Conservation (phyloP, 768 basidiomycete genomes). For the Galerina sulciceps region DNA sequence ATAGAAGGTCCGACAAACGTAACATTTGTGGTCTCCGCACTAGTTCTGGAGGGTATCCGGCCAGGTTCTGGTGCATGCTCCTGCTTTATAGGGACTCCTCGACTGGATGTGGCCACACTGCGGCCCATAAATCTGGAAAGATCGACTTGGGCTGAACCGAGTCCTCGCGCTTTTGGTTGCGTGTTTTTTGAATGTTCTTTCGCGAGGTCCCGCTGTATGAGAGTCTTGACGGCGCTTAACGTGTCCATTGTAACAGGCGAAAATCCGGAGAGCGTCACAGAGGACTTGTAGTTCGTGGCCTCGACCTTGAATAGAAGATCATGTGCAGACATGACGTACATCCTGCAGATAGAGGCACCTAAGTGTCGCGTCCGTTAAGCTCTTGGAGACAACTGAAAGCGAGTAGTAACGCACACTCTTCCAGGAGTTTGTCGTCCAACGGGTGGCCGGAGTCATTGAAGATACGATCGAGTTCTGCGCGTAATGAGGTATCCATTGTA, state of each 20-base stretch:
- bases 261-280: constrained; percentile 39
- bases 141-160: constrained; percentile 36
- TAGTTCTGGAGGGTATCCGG: constrained; percentile 26
- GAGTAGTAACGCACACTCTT: constrained; percentile 50
- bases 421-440: constrained; percentile 46
- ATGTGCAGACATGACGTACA: constrained; percentile 57
- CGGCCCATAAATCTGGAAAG: constrained; percentile 35
- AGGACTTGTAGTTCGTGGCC: constrained; percentile 47
- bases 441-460: constrained; percentile 27
- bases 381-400: background rate
- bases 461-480: constrained; percentile 31
- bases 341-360: constrained; percentile 71
- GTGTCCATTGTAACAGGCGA: constrained; percentile 53
- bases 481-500: constrained; percentile 23
- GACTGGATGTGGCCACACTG: constrained; percentile 18
- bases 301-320: constrained; percentile 73
- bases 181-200: constrained; percentile 36
- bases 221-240: constrained; percentile 47
- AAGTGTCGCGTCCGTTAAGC: constrained; percentile 1
- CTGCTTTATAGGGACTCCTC: constrained; percentile 35
- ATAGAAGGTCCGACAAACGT: constrained; percentile 43
- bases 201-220: constrained; percentile 51
- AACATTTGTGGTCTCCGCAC: constrained; percentile 25
- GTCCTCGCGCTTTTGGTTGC: constrained; percentile 30
- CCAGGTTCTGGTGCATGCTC: constrained; percentile 34